Base-by-base conservation (phyloP, 805 yeast genomes). In the Metschnikowia cubensis region DNA sequence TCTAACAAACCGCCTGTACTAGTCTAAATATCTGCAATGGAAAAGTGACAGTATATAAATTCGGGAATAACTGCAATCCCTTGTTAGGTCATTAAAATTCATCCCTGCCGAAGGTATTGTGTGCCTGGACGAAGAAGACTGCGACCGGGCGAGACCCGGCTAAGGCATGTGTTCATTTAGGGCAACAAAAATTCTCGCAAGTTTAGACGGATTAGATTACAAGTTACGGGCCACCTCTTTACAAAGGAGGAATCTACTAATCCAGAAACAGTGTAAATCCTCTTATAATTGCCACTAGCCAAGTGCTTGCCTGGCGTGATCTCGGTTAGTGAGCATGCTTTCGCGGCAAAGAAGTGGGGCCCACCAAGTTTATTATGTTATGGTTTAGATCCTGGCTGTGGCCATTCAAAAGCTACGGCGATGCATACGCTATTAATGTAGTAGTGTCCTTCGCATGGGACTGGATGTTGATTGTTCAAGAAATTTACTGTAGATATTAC, bases 71-170 rank as follows among this genome's bases (percentile, higher is more conserved):
- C 7, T 38, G 41, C 32, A 38, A 21, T 8, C 13, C 18, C 3
- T 14, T 6, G 17, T 38, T 15, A n/a, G 41, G 32, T 38, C 22
- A 39, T 18, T 17, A 33, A n/a, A 8, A 22, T 39, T 15, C 42
- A 39, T 29, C 42, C 42, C 42, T 32, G 25, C n/a, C 35, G 35
- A 33, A 11, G 45, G 13, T 8, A n/a, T 20, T 33, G 20, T 41
- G 17, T 33, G 45, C 45, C 45, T 22, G 45, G 45, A 38, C 35
- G 21, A 8, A 11, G 36, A 32, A 11, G 36, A 32, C 35, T 41
- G 45, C 44, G 44, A 17, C 29, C 36, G 35, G 45, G 18, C 36
- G 36, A 41, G 35, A 41, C 45, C 45, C 15, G 36, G 45, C 45
- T 11, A 13, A 41, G 31, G 18, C 45, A 41, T 32, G 45, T 38